Evolutionary conservation across 208 protist species (phyloP).

Genomic region (Sergeia podlipaevii): DNA sequence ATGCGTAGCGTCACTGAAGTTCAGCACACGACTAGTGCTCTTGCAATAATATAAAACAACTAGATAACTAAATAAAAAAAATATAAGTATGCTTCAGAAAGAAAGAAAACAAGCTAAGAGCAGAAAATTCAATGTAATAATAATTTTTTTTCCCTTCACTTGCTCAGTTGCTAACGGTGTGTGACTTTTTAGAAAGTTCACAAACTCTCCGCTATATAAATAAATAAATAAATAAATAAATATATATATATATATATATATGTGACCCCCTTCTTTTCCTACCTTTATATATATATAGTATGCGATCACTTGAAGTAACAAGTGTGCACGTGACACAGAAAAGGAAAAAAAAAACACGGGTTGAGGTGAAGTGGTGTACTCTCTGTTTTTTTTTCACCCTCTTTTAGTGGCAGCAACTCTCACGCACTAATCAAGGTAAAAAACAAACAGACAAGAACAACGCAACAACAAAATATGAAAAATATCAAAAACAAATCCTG

Average conservation of each 20-base stretch:
- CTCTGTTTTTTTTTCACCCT: neutral
- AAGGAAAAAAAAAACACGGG: constrained; percentile 1
- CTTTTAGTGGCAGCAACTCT: neutral
- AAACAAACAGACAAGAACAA: neutral
- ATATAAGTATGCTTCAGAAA: neutral
- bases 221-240: too few relatives aligned
- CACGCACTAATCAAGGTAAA: too few relatives aligned
- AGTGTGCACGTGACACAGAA: too few relatives aligned
- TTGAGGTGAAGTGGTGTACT: neutral
- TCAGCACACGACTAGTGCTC: neutral
- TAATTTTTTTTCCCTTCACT: neutral
- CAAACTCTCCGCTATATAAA: too few relatives aligned
- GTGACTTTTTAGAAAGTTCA: too few relatives aligned
- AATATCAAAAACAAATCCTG: constrained; percentile 1
- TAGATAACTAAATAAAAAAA: too few relatives aligned
- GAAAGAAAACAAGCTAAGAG: neutral
- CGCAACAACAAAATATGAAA: neutral
- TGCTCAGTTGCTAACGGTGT: too few relatives aligned
- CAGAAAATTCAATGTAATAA: neutral
- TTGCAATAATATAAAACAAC: neutral
- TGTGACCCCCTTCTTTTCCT: too few relatives aligned
- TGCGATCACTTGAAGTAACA: too few relatives aligned
- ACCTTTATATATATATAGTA: too few relatives aligned
- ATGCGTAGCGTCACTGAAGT: too few relatives aligned
- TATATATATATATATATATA: too few relatives aligned